Conservation (phyloP, 257 asterid genomes). For the Nicotiana noctiflora region DNA sequence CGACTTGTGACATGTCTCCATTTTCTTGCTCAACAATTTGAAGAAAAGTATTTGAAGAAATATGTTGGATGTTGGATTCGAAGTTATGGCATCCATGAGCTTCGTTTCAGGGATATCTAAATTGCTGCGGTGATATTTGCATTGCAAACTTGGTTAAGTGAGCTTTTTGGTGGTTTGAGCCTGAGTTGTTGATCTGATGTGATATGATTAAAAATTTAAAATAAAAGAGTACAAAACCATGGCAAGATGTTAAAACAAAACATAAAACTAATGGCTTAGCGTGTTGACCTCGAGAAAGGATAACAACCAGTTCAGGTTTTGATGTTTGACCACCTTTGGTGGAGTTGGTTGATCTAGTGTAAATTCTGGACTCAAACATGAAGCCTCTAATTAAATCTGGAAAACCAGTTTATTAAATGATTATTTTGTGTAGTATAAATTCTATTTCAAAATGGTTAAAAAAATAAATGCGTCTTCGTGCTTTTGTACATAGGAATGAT, state of each 20-base stretch:
- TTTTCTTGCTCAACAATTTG: conserved; percentile 3
- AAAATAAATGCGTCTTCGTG: too few species aligned
- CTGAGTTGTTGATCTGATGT: neutral
- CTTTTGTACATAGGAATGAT: too few species aligned
- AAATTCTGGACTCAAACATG: too few species aligned
- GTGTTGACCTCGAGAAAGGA: too few species aligned
- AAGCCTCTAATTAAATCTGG: too few species aligned
- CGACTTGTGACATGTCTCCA: neutral
- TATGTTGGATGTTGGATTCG: neutral
- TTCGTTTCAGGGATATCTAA: neutral
- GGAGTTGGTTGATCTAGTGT: too few species aligned
- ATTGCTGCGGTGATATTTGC: neutral
- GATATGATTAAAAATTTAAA: neutral
- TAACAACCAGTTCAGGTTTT: too few species aligned
- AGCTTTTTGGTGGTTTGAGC: neutral
- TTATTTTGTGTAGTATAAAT: too few species aligned
- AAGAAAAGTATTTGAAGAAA: neutral
- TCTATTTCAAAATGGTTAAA: too few species aligned
- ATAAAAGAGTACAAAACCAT: neutral
- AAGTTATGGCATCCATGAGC: neutral
- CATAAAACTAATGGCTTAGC: neutral
- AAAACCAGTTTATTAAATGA: too few species aligned
- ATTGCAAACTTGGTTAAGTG: neutral
- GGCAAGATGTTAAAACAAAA: neutral
- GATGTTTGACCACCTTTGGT: too few species aligned